These are phyloP conservation scores for Ganoderma lingzhi DNA, from an alignment of 1,284 basidiomycete species.

Conservation along the genomic window DNA sequence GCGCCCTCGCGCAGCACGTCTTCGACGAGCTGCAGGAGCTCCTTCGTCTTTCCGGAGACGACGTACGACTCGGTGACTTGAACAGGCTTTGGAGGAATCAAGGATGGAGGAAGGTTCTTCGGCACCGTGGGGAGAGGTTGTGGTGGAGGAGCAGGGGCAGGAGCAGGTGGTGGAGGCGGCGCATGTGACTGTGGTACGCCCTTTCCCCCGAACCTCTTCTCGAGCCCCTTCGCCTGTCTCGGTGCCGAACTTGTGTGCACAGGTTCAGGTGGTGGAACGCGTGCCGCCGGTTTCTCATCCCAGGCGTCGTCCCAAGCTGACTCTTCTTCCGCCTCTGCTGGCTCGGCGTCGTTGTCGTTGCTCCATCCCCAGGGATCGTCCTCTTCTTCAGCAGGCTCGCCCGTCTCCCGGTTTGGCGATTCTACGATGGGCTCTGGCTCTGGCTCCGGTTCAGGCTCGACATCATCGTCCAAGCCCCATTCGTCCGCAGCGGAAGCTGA, in stretches of 20 bases:
- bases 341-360: constrained; percentile 54
- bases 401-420: constrained; percentile 22
- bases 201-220: constrained; percentile 64
- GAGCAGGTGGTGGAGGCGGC: constrained; percentile 32
- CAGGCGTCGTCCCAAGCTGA: constrained; percentile 69
- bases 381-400: constrained; percentile 43
- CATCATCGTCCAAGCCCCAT: constrained; percentile 69
- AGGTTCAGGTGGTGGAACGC: constrained; percentile 39
- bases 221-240: constrained; percentile 63
- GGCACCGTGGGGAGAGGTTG: not conserved
- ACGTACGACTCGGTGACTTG: constrained; percentile 59
- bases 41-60: constrained; percentile 63
- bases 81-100: constrained; percentile 18
- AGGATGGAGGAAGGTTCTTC: constrained; percentile 10
- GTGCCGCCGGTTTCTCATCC: constrained; percentile 50
- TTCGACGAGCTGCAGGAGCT: constrained; percentile 67
- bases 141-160: constrained; percentile 32
- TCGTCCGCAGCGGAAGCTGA: constrained; percentile 35
- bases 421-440: constrained; percentile 34
- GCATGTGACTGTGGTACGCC: constrained; percentile 29
- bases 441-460: constrained; percentile 36
- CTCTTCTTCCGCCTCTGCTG: constrained; percentile 39
- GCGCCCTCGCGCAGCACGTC: constrained; percentile 65
- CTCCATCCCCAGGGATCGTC: constrained; percentile 77
- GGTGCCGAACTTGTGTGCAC: constrained; percentile 43